A percentile compares a stretch with the other conserved stretches of the same genome.
These are phyloP conservation scores for Phytopythium litorale DNA, from an alignment of 352 stramenopile genomes.

Conservation along the genomic window DNA sequence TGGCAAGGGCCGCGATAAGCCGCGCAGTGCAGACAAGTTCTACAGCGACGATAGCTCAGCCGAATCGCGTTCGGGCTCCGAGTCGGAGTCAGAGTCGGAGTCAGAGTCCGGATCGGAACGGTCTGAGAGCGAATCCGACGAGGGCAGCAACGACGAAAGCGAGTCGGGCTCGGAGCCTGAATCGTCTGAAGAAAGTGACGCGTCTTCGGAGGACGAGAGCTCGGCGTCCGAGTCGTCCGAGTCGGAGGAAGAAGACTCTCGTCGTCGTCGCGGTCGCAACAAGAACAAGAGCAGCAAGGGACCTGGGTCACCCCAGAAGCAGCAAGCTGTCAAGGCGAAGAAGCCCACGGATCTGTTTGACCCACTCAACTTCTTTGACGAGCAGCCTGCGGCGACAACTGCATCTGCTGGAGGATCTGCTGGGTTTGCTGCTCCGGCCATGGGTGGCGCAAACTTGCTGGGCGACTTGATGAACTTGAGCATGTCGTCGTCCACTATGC, in stretches of 20 bases:
- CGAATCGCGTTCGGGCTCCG: constrained; percentile 21
- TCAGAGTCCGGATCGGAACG: constrained; percentile 23
- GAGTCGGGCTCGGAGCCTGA: constrained; percentile 23
- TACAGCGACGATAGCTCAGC: constrained; percentile 64
- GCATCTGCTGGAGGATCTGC: not conserved
- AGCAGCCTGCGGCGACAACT: constrained; percentile 8
- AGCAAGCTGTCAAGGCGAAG: constrained; percentile 20
- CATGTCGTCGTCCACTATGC: constrained; percentile 29
- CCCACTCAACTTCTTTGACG: constrained; percentile 42
- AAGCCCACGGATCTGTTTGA: constrained; percentile 41
- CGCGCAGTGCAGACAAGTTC: constrained; percentile 36
- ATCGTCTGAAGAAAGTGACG: constrained; percentile 30
- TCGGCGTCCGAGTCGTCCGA: constrained; percentile 35
- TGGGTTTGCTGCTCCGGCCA: constrained; percentile 9
- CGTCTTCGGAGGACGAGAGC: constrained; percentile 27
- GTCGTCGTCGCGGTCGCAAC: constrained; percentile 21
- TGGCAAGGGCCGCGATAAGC: constrained; percentile 20
- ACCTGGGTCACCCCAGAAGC: constrained; percentile 32
- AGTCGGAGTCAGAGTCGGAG: constrained; percentile 25
- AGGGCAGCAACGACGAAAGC: constrained; percentile 26
- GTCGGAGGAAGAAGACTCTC: constrained; percentile 46
- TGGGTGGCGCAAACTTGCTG: constrained; percentile 26
- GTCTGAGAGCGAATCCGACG: constrained; percentile 36
- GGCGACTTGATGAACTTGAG: constrained; percentile 63
- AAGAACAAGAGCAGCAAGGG: constrained; percentile 29